Evolutionary conservation across 441 rosid genomes (phyloP).

Genomic region (Corymbia calophylla): DNA sequence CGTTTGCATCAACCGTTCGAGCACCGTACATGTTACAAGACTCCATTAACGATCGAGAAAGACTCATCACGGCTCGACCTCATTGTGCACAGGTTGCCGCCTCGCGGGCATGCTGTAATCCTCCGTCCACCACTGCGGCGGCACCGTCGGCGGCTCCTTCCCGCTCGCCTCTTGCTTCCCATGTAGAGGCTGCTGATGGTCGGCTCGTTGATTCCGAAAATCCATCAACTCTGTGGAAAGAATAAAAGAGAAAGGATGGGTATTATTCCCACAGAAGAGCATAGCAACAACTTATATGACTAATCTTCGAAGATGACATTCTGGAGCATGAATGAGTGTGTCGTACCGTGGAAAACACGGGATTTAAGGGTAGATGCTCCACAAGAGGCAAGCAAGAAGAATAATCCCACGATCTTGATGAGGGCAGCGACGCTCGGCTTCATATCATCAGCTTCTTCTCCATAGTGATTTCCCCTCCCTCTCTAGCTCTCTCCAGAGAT

Average conservation of each 20-base stretch:
- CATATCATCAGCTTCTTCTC: background rate
- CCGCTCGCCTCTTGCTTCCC: background rate
- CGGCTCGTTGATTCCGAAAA: background rate
- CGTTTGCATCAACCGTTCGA: background rate
- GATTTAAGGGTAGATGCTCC: background rate
- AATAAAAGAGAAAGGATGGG: background rate
- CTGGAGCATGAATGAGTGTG: background rate
- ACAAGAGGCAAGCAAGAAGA: background rate
- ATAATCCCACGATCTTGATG: background rate
- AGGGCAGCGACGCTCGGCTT: background rate
- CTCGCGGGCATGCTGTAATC: constrained; percentile 21
- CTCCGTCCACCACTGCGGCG: constrained; percentile 21
- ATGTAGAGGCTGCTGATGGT: background rate
- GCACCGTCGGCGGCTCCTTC: background rate
- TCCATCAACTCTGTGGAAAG: constrained; percentile 12
- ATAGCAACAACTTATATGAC: background rate
- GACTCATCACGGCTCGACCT: constrained; percentile 16
- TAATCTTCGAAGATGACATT: background rate
- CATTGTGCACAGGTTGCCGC: constrained; percentile 24
- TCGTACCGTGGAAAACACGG: background rate
- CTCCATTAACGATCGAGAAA: background rate
- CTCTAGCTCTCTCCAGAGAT: background rate
- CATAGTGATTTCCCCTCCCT: background rate
- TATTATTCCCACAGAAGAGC: background rate
- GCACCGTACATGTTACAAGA: background rate